Base-by-base conservation (phyloP, 2,329 filamentous ascomycete species). In the Neonectria neomacrospora region DNA sequence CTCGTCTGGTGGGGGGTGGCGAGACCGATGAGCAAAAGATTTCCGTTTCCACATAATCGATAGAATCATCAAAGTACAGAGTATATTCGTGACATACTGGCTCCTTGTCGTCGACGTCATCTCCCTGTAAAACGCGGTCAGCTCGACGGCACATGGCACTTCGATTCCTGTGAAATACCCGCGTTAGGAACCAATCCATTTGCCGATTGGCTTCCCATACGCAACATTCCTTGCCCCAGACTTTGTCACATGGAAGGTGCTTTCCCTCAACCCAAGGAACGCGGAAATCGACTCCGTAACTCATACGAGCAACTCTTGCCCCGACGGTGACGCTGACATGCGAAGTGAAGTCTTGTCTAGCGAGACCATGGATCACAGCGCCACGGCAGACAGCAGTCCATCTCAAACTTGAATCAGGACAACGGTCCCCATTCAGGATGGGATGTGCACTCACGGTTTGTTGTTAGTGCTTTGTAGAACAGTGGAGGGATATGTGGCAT, bases 331-430 rank as follows among this genome's bases (percentile, higher is more conserved):
- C 26, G 0, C 52, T 37, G 0, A 74, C 26, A 0, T 51, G 48
- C 0, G 52, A 2, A 0, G 50, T 62, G 0, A 67, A 44, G 0
- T 51, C 23, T 2, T 42, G 8, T 2, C 30, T 12, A 1, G 61
- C 56, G 1, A 77, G 56, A 0, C 74, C 76, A 0, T 70, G 67
- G 0, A 75, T 51, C 5, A 76, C 76, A 1, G 77, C 78, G 2
- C 78, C 77, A 0, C 76, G 73, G 20, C 75, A 77, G 4, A 79
- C 73, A 0, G 78, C 77, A 0, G 73, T 76, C 78, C 78, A 80
- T 0, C 78, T 78, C 12, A 2, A 1, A 1, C 6, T 10, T 1
- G 5, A 32, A 41, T 63, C 11, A 64, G 48, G n/a, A 10, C 5
- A 5, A 8, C 12, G 0, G 0, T 2, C 7, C n/a, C 58, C 3